Evolutionary conservation across 805 yeast species (phyloP), one percentile per base, ranked within the genome.

Genomic region (Lipomyces starkeyi): DNA sequence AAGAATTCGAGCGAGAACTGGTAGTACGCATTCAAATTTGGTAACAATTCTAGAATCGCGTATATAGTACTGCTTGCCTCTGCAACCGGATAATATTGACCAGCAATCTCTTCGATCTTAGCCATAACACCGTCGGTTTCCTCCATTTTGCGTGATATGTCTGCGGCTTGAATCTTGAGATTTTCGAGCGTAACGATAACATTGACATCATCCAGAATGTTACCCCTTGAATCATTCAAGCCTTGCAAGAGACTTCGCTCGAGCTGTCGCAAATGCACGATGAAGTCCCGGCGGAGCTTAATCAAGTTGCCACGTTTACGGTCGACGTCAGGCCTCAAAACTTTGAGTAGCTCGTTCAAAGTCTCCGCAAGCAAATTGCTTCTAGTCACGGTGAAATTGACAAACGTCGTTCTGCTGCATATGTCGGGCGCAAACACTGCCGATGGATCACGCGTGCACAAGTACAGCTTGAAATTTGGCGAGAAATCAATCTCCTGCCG

Each of bases 331-430:
- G 97, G 97, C 34, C 83, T 81, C 68, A 86, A 85, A 11, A 80
- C 77, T 37, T 80, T 76, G 53, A 94, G 78, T 0, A 90, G 80
- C 62, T 83, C 77, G 68, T 89, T 86, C 65, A 91, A 78, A 0
- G 90, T 82, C 70, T 88, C 88, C 35, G 84, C 82, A 66, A 89
- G 88, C 61, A 93, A 78, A 58, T 88, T 87, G 58, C 87, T 85
- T 55, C 84, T 81, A 0, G 97, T 90, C n/a, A 90, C 80, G 0
- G 93, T 83, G 77, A 89, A 94, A 77, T 91, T 91, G 22, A 91
- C 81, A 11, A 87, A 74, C 2, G 88, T 80, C 11, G 90, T 85
- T 65, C 95, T 80, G 17, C 93, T 82, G 14, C 84, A 74, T n/a
- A 92, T 80, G 75, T 84, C 88, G 1, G 89, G 80, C 0, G 88